Base-by-base conservation (phyloP, 2,329 filamentous ascomycete genomes). In the Aspergillus pseudotamarii region DNA sequence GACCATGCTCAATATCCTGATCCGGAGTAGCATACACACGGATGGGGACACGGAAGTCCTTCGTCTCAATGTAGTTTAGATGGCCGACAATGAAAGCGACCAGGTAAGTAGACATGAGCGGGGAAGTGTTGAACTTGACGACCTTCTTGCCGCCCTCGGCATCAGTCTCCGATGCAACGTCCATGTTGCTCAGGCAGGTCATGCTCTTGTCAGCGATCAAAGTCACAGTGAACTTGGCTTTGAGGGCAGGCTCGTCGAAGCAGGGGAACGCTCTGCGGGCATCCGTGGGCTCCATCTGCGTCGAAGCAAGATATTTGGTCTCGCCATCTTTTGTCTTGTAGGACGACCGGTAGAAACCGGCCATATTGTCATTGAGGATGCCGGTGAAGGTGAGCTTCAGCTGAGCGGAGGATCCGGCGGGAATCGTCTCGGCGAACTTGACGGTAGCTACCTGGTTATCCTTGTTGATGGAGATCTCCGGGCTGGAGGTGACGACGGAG, bases 101-200 rank as follows among this genome's bases (percentile, higher is more conserved):
- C 28, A 98, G 88, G 78, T 98, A 98, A 4, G 94, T 97, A 6
- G 94, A 97, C 94, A 98, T 98, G 69, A 91, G 85, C 2, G 94
- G 94, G 1, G 93, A 94, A 74, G 90, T 92, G 83, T 93, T 94
- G 85, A 97, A 98, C 67, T 89, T 94, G 69, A 97, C 92, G 4
- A 91, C 89, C 83, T 96, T 96, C 81, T 90, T 92, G 66, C 83
- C 83, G 64, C 86, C 85, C 80, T 86, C 68, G 86, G 95, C 84
- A 61, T 92, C 88, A 46, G 88, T 88, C 82, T 96, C 91, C 6
- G 88, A 89, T 38, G 89, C 91, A 60, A 95, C 92, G 75, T 97
- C 93, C 94, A 98, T 98, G 81, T 98, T 98, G 81, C 93, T 96
- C 75, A 98, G 79, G 75, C 94, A 97, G 14, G 94, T 97, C 80